Conservation (phyloP, 257 asterid genomes). For the Oldenlandia corymbosa region DNA sequence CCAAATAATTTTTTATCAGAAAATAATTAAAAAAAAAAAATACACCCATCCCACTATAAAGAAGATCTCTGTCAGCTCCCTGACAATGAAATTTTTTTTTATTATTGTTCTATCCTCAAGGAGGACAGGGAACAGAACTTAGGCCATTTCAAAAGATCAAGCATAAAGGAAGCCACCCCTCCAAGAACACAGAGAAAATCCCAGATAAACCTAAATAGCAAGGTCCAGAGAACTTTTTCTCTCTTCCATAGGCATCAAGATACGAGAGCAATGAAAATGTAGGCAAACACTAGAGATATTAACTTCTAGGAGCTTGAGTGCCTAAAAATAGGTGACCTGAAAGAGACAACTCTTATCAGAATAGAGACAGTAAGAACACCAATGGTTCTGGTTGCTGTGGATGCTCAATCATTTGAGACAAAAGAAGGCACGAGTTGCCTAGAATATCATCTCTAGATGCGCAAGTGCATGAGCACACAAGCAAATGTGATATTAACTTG, state of each 20-base stretch:
- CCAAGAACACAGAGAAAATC: neutral
- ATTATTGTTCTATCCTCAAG: neutral
- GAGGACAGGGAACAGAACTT: no score
- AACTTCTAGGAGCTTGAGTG: neutral
- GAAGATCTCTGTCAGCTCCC: neutral
- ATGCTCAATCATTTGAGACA: neutral
- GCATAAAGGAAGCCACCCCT: neutral
- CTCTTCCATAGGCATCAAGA: neutral
- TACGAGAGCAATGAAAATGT: neutral
- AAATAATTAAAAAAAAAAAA: neutral
- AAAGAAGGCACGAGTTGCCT: no score
- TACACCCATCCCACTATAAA: neutral
- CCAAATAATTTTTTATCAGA: constrained; percentile 10
- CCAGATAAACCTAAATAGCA: neutral
- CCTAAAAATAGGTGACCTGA: neutral
- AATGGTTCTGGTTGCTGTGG: neutral
- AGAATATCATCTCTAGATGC: neutral
- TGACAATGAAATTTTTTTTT: neutral
- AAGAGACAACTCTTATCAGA: neutral
- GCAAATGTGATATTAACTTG: neutral
- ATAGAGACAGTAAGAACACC: neutral
- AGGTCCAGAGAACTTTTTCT: no score
- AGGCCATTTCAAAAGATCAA: neutral
- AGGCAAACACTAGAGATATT: neutral
- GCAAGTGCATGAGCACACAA: neutral